Percentiles rank a stretch among this genome's conserved stretches.
These are phyloP conservation scores for Colletotrichum navitas DNA, from an alignment of 2,329 filamentous ascomycete genomes.

Conservation along the genomic window DNA sequence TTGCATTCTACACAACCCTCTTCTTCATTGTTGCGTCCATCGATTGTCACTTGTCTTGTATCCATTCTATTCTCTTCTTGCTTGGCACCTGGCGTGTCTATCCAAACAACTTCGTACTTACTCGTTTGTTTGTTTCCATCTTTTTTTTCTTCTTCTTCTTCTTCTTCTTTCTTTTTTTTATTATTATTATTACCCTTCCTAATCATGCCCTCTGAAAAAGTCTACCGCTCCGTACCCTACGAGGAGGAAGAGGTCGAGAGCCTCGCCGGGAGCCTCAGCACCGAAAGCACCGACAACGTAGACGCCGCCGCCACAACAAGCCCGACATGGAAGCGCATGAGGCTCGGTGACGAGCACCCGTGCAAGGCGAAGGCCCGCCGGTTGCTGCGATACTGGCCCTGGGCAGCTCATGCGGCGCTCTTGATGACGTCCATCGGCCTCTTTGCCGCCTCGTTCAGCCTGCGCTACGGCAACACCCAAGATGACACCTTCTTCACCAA, in stretches of 20 bases:
- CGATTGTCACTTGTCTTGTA: neutral
- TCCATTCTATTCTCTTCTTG: conserved; percentile 6
- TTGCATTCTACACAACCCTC: neutral
- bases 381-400: conserved; percentile 53
- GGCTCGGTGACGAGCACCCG: conserved; percentile 45
- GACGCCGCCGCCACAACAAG: conserved; percentile 5
- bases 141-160: neutral
- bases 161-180: neutral
- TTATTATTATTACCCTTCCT: neutral
- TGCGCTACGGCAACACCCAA: conserved; percentile 50
- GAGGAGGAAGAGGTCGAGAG: conserved; percentile 44
- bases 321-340: conserved; percentile 38
- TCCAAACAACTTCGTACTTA: neutral
- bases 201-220: conserved; percentile 41
- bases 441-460: conserved; percentile 56
- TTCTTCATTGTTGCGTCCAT: neutral
- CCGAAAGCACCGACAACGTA: conserved; percentile 28
- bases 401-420: conserved; percentile 56
- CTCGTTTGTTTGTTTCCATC: neutral
- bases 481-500: conserved; percentile 52
- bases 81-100: conserved; percentile 40
- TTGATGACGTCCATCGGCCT: conserved; percentile 55
- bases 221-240: conserved; percentile 38
- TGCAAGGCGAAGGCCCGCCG: conserved; percentile 43
- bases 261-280: conserved; percentile 39